Conservation (phyloP, 225 moss, liverwort and hornwort genomes). For the Antitrichia curtipendula region DNA sequence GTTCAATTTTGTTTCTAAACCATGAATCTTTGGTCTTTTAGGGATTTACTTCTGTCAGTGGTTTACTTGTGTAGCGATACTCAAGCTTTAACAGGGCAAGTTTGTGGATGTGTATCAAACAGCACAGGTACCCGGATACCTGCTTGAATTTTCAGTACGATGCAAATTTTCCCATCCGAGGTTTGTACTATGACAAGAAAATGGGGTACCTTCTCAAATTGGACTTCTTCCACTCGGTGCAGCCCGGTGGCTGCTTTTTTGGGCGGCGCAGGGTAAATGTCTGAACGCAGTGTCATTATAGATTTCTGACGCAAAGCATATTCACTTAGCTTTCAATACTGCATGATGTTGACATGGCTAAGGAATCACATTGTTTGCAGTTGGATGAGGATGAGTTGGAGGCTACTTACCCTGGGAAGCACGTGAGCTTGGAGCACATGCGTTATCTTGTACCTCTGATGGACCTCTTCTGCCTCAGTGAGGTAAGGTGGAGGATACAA, state of each 20-base stretch:
- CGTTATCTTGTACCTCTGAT: constrained; percentile 76
- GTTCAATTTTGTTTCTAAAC: not conserved
- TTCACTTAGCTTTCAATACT: not conserved
- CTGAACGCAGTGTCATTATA: not conserved
- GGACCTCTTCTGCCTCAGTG: constrained; percentile 94
- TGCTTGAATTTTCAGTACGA: constrained; percentile 81
- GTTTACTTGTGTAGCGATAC: not conserved
- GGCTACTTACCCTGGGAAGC: constrained; percentile 74
- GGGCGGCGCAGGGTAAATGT: constrained; percentile 58
- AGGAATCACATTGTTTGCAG: not conserved
- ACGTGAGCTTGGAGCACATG: constrained; percentile 78
- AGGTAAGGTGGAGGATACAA: constrained; percentile 25
- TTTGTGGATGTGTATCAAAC: constrained; percentile 45
- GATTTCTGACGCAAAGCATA: not conserved
- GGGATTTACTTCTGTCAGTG: not conserved
- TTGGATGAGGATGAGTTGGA: constrained; percentile 52
- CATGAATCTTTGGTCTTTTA: not conserved
- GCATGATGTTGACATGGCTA: not conserved
- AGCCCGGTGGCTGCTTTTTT: constrained; percentile 86
- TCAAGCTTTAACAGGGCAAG: constrained; percentile 1
- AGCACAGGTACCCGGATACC: constrained; percentile 96
- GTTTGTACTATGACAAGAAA: constrained; percentile 91
- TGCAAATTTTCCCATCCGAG: constrained; percentile 69
- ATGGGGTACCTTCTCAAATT: constrained; percentile 85
- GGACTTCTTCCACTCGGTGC: constrained; percentile 90